Percentiles rank a stretch among this genome's conserved stretches.
Conservation (phyloP, 805 yeast species). For the Ogataea saltuana region DNA sequence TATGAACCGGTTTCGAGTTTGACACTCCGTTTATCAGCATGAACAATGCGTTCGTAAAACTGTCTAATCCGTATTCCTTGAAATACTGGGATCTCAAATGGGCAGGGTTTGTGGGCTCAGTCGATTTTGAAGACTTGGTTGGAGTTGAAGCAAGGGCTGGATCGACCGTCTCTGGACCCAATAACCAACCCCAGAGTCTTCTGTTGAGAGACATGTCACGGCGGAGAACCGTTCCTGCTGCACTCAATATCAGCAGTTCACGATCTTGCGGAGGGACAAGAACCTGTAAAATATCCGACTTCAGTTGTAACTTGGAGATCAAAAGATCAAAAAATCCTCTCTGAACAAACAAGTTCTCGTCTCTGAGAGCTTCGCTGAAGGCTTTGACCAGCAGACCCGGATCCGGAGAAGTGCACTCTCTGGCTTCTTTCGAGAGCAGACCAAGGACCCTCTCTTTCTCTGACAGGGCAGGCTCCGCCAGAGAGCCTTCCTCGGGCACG, state of each 20-base stretch:
- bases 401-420: constrained; percentile 67
- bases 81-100: constrained; percentile 56
- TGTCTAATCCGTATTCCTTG: constrained; percentile 50
- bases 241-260: constrained; percentile 56
- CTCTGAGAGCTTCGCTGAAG: constrained; percentile 63
- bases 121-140: constrained; percentile 1
- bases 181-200: constrained; percentile 89
- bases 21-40: constrained; percentile 42
- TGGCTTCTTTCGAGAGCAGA: constrained; percentile 43
- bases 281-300: constrained; percentile 54
- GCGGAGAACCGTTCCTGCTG: constrained; percentile 67
- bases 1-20: constrained; percentile 24
- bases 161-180: constrained; percentile 67
- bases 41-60: constrained; percentile 54
- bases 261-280: constrained; percentile 54
- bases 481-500: constrained; percentile 8
- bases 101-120: constrained; percentile 12
- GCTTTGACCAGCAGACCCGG: constrained; percentile 79
- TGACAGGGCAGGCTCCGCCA: constrained; percentile 11
- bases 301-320: constrained; percentile 63
- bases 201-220: constrained; percentile 94
- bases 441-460: constrained; percentile 26
- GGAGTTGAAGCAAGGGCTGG: constrained; percentile 5
- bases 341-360: constrained; percentile 71
- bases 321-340: constrained; percentile 87